A percentile compares a stretch with the other conserved stretches of the same genome.
phyloP scores from a whole-genome alignment of 768 basidiomycete genomes.

The Coprinopsis marcescibilis region DNA sequence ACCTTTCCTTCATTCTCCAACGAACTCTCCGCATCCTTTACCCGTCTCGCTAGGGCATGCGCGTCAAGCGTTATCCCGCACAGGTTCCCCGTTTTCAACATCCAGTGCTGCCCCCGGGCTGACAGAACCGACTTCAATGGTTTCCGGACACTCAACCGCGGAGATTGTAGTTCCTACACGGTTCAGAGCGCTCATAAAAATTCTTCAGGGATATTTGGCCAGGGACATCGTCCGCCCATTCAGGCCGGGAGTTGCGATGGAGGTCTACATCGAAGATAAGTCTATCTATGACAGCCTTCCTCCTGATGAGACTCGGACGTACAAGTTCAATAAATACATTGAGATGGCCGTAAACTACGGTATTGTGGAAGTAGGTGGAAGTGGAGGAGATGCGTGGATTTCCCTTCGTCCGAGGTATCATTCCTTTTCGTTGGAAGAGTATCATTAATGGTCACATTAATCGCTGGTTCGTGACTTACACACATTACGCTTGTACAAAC shows the following conservation, averaged over 20 bases:
- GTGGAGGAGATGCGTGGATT: conserved; percentile 30
- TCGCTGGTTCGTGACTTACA: too few species aligned
- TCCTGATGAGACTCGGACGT: conserved; percentile 7
- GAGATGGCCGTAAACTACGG: conserved; percentile 27
- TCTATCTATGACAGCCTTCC: conserved; percentile 20
- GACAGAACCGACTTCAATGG: not conserved
- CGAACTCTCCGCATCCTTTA: too few species aligned
- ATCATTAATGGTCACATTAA: too few species aligned
- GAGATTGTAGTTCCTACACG: not conserved
- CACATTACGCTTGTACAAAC: too few species aligned
- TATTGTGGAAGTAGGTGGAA: conserved; percentile 33
- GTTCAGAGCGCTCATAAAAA: conserved; percentile 28
- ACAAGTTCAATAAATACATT: conserved; percentile 35
- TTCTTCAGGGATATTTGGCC: conserved; percentile 23
- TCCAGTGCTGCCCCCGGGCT: not conserved
- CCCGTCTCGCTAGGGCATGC: too few species aligned
- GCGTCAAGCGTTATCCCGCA: too few species aligned
- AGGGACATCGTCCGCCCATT: conserved; percentile 22
- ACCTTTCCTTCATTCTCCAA: too few species aligned
- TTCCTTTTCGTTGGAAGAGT: conserved; percentile 9
- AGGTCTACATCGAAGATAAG: conserved; percentile 20
- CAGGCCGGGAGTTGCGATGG: conserved; percentile 30
- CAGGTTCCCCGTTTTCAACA: too few species aligned
- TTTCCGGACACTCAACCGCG: not conserved
- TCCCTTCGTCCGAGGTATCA: conserved; percentile 23